Evolutionary conservation across 176 grass and related monocot genomes (phyloP).

Genomic region (Zea mays): DNA sequence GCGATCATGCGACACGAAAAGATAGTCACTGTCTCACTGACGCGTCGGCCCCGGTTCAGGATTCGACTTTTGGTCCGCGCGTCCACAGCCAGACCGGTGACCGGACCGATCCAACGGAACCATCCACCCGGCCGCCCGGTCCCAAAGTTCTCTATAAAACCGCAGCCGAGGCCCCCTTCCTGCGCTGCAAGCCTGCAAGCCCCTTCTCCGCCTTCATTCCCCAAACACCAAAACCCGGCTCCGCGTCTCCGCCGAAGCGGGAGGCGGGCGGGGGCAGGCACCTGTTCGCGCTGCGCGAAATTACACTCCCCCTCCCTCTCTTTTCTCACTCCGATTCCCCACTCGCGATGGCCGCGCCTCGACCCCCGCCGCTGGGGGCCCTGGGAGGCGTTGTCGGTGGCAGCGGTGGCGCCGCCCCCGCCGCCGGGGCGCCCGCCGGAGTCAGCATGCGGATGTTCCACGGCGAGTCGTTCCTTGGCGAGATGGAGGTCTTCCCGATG

Average conservation of each 20-base stretch:
- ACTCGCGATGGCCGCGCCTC: constrained; percentile 42
- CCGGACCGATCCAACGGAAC: constrained; percentile 40
- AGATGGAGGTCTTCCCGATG: constrained; percentile 67
- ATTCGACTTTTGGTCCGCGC: neutral
- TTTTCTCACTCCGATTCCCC: constrained; percentile 22
- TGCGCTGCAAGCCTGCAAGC: neutral
- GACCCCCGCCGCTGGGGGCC: constrained; percentile 6
- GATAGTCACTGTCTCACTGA: neutral
- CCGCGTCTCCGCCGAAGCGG: constrained; percentile 47
- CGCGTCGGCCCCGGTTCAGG: neutral
- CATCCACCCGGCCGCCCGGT: constrained; percentile 3
- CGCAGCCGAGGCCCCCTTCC: neutral
- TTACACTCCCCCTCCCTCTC: constrained; percentile 5
- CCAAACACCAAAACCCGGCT: constrained; percentile 38
- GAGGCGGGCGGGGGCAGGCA: constrained; percentile 8
- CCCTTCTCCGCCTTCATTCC: neutral
- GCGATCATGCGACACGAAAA: neutral
- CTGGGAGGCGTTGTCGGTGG: neutral
- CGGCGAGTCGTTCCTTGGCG: constrained; percentile 69
- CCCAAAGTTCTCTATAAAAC: constrained; percentile 42
- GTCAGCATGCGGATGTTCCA: constrained; percentile 79
- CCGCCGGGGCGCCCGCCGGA: neutral
- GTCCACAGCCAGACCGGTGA: constrained; percentile 32
- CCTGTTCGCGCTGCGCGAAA: neutral
- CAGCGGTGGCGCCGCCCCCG: neutral